Evolutionary conservation across 257 asterid species (phyloP), one percentile per base, ranked within the genome.

Genomic region (Petrea volubilis): DNA sequence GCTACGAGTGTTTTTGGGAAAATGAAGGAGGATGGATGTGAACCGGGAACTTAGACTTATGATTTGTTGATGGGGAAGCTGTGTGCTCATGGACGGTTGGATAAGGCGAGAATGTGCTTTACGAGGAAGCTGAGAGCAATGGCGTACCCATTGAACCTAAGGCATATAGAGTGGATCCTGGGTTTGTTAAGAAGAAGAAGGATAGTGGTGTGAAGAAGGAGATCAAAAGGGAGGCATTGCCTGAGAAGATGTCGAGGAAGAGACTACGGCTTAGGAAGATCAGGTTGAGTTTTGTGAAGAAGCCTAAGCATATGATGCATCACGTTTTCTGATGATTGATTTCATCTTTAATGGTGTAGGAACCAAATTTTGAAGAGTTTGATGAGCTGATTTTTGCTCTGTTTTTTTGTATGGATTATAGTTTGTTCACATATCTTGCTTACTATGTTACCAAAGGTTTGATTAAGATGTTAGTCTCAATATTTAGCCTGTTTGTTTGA

Each of bases 161-260:
- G 85, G 68, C 84, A 6, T 91, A 88, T 79, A 84, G 74, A 79
- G 81, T 90, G 75, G 93, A 89, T 74, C 96, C 96, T 24, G 81
- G 93, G 29, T 87, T 86, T 77, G 92, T 21, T 25, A 84, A 88
- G 91, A 86, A 91, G n/a, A n/a, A n/a, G 84, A 88, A 91, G 72
- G 43, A 84, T 12, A 68, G 74, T 36, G 64, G 67, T 13, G 93
- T 64, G 74, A 91, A 89, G 85, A 88, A 88, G 93, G 93, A 81
- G 83, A 94, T 85, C 90, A 92, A 83, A 68, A 75, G 97, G 80
- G 93, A 85, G 78, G 92, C 99, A 0, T 70, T 95, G 49, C 95
- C 98, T 4, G 99, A 95, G 89, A 95, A 91, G 84, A 95, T 90
- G 99, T 96, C 98, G 0, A 84, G 90, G 85, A 91, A 94, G 91